phyloP scores from a whole-genome alignment of 768 basidiomycete species.

The Trichaptum fuscoviolaceum region DNA sequence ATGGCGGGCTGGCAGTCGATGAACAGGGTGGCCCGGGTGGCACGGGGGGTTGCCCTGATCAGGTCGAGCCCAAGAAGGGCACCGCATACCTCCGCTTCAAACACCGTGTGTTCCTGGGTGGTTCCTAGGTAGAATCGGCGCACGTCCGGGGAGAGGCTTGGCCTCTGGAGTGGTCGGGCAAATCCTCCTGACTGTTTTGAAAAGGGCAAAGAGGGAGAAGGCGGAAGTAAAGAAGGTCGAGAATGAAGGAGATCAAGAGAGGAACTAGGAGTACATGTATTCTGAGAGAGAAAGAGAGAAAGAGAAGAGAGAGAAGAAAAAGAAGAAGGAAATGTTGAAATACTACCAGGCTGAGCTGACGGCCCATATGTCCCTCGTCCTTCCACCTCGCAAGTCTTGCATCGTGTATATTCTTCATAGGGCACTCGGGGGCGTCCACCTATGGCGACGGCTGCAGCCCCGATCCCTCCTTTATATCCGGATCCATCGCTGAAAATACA shows the following conservation, averaged over 20 bases:
- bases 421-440: not conserved
- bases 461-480: constrained; percentile 3
- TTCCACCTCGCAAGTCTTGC: not conserved
- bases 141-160: not conserved
- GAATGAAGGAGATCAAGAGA: not conserved
- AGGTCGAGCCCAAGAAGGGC: constrained; percentile 7
- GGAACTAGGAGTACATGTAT: not conserved
- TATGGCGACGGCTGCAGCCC: not conserved
- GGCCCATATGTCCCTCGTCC: not conserved
- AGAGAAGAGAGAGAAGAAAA: not conserved
- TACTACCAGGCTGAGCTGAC: not conserved
- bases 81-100: constrained; percentile 13
- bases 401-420: not conserved
- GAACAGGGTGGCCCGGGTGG: not conserved
- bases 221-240: not conserved
- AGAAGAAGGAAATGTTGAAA: not conserved
- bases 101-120: constrained; percentile 12
- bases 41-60: not conserved
- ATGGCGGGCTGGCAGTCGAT: constrained; percentile 12
- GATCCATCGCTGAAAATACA: constrained; percentile 2
- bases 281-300: not conserved
- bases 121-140: constrained; percentile 4
- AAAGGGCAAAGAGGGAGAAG: not conserved
- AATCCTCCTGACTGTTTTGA: not conserved
- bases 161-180: not conserved